Evolutionary conservation across 208 protist genomes (phyloP).

Genomic region (Entamoeba histolytica): DNA sequence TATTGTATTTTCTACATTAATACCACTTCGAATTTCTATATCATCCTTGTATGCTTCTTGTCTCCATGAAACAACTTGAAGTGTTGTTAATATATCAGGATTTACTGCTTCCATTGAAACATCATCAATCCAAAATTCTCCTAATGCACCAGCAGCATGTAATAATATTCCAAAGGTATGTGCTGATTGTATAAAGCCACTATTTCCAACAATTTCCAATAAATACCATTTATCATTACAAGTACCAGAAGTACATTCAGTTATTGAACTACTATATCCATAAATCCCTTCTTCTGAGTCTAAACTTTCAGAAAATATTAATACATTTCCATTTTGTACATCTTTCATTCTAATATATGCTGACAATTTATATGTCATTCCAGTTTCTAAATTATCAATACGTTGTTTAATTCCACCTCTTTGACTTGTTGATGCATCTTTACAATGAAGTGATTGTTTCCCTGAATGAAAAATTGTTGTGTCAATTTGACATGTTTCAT

Average conservation of each 20-base stretch:
- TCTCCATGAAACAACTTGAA: neutral
- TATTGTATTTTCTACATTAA: neutral
- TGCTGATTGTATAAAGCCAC: neutral
- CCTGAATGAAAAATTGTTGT: neutral
- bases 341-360: neutral
- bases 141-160: neutral
- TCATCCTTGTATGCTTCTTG: neutral
- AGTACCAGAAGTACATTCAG: neutral
- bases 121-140: neutral
- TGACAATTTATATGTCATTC: neutral
- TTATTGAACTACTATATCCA: neutral
- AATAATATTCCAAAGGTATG: neutral
- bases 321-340: neutral
- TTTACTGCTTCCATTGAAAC: neutral
- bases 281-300: neutral
- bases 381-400: neutral
- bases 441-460: neutral
- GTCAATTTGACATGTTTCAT: neutral
- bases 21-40: neutral
- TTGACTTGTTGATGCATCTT: neutral
- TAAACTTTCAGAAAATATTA: neutral
- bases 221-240: neutral
- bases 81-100: neutral
- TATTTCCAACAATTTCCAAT: neutral
- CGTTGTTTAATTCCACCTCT: neutral